Base-by-base conservation (phyloP, 2,329 filamentous ascomycete genomes). In the Trichoderma oligosporum region DNA sequence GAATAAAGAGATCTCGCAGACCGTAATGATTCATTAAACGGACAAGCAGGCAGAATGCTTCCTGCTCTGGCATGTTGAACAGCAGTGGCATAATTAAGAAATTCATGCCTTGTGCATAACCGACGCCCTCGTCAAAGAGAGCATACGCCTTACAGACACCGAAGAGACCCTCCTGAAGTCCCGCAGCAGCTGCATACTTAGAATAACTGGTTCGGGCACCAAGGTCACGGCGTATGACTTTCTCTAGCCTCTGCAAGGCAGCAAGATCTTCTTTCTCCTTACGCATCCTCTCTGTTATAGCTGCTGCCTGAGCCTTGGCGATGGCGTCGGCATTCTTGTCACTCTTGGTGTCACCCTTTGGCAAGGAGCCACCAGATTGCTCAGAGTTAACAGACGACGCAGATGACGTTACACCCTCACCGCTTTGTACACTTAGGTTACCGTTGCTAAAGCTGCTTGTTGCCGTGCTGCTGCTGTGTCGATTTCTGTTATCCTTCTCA, bases 31-130 rank as follows among this genome's bases (percentile, higher is more conserved):
- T 95, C 94, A 99, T 99, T 54, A 99, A 75, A 62, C 91, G 87
- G 16, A 97, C 91, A 24, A 99, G 82, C 16, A 99, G 78, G 65
- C 91, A 94, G 68, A 99, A 99, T 0, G 94, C 93, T 74, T 99
- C 94, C 68, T 96, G 91, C 73, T 97, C 93, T 2, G 92, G 89
- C 92, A 97, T 96, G 70, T 97, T 97, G 76, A 99, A 97, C 1
- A 99, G 78, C 16, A 99, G 73, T 22, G 95, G 94, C 91, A 97
- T 97, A 47, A 91, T 89, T 59, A 99, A 84, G 68, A 99, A 99
- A 70, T 97, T 99, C 89, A 99, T 97, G 68, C 94, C 94, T 72
- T 99, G 94, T 0, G 95, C 93, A 71, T 99, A 99, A 29, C 94
- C 93, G 33, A 99, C 94, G 7, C 81, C 88, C 67, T 96, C 91